Evolutionary conservation across 2,329 filamentous ascomycete species (phyloP), one percentile per base, ranked within the genome.

Genomic region (Juglanconis sp.): DNA sequence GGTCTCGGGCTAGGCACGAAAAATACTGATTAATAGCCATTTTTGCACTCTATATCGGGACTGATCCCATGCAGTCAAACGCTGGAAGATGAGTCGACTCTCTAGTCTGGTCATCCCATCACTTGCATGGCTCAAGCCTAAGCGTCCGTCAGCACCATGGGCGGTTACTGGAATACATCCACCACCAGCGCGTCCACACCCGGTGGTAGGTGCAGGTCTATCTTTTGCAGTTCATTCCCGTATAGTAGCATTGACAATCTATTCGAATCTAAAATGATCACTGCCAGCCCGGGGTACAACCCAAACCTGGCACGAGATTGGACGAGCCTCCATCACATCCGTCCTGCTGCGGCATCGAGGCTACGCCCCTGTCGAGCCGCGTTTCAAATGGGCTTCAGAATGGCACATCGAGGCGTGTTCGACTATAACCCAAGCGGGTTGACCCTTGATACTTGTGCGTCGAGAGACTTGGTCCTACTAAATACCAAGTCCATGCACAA

Each of bases 361-460:
- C 5, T 44, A n/a, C 24, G 36, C 48, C 57, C 60, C 50, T 64
- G 63, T 53, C 64, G 53, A 53, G 36, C 49, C 64, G 59, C 55
- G 69, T 70, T 70, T 70, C 69, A 70, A 55, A 62, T 65, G 53
- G 63, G 69, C 65, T 68, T 70, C 69, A 70, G 66, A 64, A 54
- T 64, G 52, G 62, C 55, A 50, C 60, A 62, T 65, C 61, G 58
- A 59, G 52, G 56, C 57, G 53, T 35, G 51, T 40, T 60, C 49
- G 38, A 51, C 51, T 48, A 49, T 48, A 55, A 53, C 50, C 34
- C 44, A 57, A 51, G 48, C 35, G 56, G 46, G 38, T 53, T 40
- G 42, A 40, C 30, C 60, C 60, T 48, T 50, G 57, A 57, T 57
- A 60, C 58, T 56, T 61, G 56, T 55, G 61, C 64, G 58, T 63